phyloP scores from a whole-genome alignment of 2,329 filamentous ascomycete species.

The Furcasterigmium furcatum region DNA sequence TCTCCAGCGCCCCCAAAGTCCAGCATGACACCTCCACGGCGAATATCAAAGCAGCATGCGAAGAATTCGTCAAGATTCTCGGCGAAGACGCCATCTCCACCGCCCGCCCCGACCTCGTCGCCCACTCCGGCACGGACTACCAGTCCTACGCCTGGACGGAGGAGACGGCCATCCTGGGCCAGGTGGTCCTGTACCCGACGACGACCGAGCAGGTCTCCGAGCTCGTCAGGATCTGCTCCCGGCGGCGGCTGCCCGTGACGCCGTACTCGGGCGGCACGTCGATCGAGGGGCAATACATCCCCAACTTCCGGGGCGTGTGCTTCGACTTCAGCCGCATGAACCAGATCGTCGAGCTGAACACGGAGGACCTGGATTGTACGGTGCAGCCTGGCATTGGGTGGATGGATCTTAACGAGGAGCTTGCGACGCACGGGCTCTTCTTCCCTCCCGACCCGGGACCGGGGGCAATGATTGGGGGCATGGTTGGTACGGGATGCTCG shows the following conservation, averaged over 20 bases:
- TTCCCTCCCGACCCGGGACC: slow-evolving; percentile 84
- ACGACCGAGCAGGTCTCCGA: slow-evolving; percentile 70
- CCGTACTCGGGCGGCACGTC: slow-evolving; percentile 75
- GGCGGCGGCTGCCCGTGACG: slow-evolving; percentile 68
- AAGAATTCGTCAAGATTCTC: neutral
- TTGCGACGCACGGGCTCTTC: slow-evolving; percentile 68
- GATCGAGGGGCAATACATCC: slow-evolving; percentile 73
- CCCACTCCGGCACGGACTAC: slow-evolving; percentile 1
- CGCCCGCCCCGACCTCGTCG: neutral
- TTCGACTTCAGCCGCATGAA: slow-evolving; percentile 76
- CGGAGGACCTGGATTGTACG: slow-evolving; percentile 63
- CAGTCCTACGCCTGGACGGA: slow-evolving; percentile 1
- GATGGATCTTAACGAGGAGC: slow-evolving; percentile 71
- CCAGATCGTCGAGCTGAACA: slow-evolving; percentile 65
- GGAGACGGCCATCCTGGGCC: neutral
- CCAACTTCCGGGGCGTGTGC: slow-evolving; percentile 70
- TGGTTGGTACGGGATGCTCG: slow-evolving; percentile 63
- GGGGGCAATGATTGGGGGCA: slow-evolving; percentile 80
- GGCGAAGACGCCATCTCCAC: neutral
- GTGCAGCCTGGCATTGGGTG: slow-evolving; percentile 75
- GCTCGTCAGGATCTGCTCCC: slow-evolving; percentile 74
- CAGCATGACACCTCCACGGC: neutral
- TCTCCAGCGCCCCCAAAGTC: neutral
- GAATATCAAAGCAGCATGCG: neutral
- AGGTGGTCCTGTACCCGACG: slow-evolving; percentile 60